Percentiles rank a stretch among this genome's conserved stretches.
Evolutionary conservation across 2,329 filamentous ascomycete species (phyloP).

Genomic region (Fusarium hainanense): DNA sequence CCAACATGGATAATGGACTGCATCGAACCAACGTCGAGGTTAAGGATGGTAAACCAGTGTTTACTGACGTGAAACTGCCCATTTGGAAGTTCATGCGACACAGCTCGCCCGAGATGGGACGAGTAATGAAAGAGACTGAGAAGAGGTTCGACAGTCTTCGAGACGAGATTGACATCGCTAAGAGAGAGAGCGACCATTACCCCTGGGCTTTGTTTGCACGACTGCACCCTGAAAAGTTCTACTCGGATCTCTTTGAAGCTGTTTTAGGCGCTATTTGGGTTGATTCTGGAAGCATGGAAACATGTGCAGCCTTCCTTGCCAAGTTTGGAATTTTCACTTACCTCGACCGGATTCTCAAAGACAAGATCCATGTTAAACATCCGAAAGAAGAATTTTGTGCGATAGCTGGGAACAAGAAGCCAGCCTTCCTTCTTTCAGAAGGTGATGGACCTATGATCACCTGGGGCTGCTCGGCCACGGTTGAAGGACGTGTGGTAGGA

Average conservation of each 20-base stretch:
- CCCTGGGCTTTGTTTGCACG: conserved; percentile 80
- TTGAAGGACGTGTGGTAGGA: conserved; percentile 61
- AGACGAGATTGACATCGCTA: conserved; percentile 58
- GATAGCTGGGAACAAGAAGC: conserved; percentile 62
- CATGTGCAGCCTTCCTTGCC: conserved; percentile 70
- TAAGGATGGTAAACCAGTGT: conserved; percentile 28
- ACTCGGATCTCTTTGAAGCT: conserved; percentile 85
- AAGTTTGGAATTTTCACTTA: conserved; percentile 73
- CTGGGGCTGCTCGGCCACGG: conserved; percentile 60
- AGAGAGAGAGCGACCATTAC: conserved; percentile 66
- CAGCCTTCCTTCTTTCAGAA: conserved; percentile 62
- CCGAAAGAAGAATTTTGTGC: conserved; percentile 76
- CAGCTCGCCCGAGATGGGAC: conserved; percentile 59
- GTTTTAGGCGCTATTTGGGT: conserved; percentile 86
- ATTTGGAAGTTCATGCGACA: conserved; percentile 80
- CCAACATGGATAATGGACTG: conserved; percentile 66
- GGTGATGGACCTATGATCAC: conserved; percentile 35
- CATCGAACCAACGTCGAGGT: conserved; percentile 38
- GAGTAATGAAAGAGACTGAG: conserved; percentile 57
- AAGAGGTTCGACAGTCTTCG: conserved; percentile 62
- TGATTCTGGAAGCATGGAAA: conserved; percentile 73
- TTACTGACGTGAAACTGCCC: conserved; percentile 49
- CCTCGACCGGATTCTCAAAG: conserved; percentile 70
- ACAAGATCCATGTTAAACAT: conserved; percentile 67
- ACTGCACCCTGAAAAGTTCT: conserved; percentile 78